Percentiles rank a stretch among this genome's conserved stretches.
phyloP scores from a whole-genome alignment of 116 monocot species.

The Papilionanthe hybrid region DNA sequence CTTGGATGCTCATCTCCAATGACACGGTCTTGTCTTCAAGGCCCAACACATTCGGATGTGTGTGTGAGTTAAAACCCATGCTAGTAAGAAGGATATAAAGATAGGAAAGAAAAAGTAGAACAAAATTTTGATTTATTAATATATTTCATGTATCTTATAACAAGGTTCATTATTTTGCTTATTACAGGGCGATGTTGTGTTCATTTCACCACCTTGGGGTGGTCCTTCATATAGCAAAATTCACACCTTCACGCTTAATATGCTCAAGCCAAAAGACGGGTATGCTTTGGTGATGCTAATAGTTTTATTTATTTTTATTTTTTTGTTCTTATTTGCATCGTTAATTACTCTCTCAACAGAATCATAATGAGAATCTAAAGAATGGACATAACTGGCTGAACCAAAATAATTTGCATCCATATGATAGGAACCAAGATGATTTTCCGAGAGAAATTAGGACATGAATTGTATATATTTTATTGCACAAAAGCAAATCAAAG shows the following conservation, averaged over 20 bases:
- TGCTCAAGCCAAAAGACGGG: constrained; percentile 69
- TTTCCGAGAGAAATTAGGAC: too few species aligned
- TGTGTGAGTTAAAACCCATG: background rate
- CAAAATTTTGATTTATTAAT: background rate
- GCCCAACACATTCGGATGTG: too few species aligned
- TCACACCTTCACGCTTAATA: constrained; percentile 43
- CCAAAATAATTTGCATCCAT: background rate
- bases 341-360: background rate
- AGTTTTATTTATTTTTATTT: background rate
- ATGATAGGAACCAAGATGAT: too few species aligned
- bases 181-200: constrained; percentile 50
- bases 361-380: background rate
- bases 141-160: background rate
- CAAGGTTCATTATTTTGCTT: background rate
- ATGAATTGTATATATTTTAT: too few species aligned
- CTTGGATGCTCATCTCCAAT: too few species aligned
- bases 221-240: constrained; percentile 47
- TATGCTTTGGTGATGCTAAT: constrained; percentile 12
- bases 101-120: background rate
- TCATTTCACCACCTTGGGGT: constrained; percentile 79
- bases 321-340: background rate
- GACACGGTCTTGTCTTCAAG: too few species aligned
- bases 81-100: background rate
- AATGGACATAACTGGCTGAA: background rate
- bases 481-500: too few species aligned